A percentile compares a stretch with the other conserved stretches of the same genome.
Evolutionary conservation across 2,329 filamentous ascomycete genomes (phyloP).

Genomic region (Apiospora hydei): DNA sequence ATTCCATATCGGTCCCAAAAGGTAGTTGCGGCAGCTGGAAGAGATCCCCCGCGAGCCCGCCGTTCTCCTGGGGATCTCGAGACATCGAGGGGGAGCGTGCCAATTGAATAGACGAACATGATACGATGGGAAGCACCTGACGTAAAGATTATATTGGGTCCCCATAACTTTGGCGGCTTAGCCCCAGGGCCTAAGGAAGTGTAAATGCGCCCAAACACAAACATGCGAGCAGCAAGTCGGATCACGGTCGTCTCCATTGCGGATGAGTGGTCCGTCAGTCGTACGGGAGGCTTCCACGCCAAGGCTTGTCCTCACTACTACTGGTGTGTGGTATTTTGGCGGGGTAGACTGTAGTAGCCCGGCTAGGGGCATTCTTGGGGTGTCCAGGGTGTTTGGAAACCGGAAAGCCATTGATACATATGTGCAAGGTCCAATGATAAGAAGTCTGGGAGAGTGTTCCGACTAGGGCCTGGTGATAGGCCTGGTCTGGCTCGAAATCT

Average conservation of each 20-base stretch:
- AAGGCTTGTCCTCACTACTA: neutral
- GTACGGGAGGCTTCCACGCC: constrained; percentile 14
- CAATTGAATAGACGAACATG: constrained; percentile 13
- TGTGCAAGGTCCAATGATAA: neutral
- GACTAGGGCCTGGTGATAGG: neutral
- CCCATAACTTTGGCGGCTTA: constrained; percentile 20
- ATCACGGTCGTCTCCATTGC: constrained; percentile 1
- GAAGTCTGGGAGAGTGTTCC: neutral
- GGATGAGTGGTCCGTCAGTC: constrained; percentile 17
- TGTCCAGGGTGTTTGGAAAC: constrained; percentile 3
- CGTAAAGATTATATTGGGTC: constrained; percentile 18
- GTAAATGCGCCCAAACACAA: constrained; percentile 16
- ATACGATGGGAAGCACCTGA: constrained; percentile 18
- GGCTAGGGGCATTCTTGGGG: neutral
- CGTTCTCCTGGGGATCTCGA: constrained; percentile 6
- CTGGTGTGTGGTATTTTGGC: neutral
- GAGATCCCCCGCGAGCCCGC: neutral
- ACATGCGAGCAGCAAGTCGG: constrained; percentile 8
- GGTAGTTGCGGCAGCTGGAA: constrained; percentile 11
- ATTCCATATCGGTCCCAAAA: constrained; percentile 15
- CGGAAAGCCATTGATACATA: neutral
- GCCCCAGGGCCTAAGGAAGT: constrained; percentile 19
- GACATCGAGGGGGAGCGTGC: constrained; percentile 15
- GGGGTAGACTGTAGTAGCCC: neutral
- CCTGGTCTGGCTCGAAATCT: neutral